phyloP scores from a whole-genome alignment of 2,329 filamentous ascomycete species.

The Colletotrichum sp. region DNA sequence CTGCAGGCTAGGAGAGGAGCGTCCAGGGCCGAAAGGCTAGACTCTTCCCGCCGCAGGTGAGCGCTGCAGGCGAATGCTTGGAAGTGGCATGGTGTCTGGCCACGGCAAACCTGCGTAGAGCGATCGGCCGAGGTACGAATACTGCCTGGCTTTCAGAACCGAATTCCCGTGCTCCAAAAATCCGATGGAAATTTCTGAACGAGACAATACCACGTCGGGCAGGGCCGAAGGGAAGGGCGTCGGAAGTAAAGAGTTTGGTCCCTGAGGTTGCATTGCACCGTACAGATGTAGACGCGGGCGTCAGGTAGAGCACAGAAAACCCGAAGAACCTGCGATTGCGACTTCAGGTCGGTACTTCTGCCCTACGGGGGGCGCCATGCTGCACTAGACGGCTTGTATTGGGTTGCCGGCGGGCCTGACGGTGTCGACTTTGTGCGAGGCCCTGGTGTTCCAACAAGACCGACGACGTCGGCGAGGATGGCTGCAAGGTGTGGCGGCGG shows the following conservation, averaged over 20 bases:
- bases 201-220: background rate
- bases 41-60: background rate
- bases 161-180: background rate
- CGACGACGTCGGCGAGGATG: background rate
- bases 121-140: background rate
- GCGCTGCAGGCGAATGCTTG: background rate
- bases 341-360: background rate
- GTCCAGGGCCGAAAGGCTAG: background rate
- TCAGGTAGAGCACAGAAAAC: background rate
- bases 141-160: background rate
- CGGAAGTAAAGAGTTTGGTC: background rate
- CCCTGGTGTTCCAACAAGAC: background rate
- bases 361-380: background rate
- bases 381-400: background rate
- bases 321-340: background rate
- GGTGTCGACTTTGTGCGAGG: background rate
- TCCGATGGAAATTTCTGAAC: background rate
- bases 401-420: background rate
- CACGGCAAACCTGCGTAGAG: background rate
- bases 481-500: background rate
- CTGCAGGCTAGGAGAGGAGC: background rate
- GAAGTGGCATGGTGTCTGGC: constrained; percentile 9
- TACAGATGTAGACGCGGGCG: background rate
- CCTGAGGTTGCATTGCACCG: background rate
- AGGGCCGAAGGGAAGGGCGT: background rate